Percentiles rank a stretch among this genome's conserved stretches.
phyloP scores from a whole-genome alignment of 495 filamentous ascomycete species.

The Aspergillus wentii region DNA sequence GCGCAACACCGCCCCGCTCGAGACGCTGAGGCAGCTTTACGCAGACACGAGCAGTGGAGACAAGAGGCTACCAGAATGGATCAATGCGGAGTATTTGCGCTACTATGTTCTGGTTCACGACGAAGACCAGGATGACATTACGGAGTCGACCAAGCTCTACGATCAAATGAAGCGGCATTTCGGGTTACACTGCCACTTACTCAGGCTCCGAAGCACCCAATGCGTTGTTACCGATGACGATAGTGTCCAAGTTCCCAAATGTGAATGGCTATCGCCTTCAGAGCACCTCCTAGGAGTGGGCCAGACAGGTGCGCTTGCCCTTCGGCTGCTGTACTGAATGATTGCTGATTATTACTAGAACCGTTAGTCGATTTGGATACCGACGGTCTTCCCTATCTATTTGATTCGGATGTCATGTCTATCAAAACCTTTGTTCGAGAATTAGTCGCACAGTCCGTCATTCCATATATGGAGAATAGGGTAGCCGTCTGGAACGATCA shows the following conservation, averaged over 20 bases:
- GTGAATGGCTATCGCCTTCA: constrained; percentile 82
- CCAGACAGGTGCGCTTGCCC: constrained; percentile 48
- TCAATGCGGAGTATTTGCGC: constrained; percentile 81
- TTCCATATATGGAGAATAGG: constrained; percentile 92
- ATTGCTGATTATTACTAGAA: constrained; percentile 27
- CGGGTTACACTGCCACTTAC: constrained; percentile 88
- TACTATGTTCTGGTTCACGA: constrained; percentile 98
- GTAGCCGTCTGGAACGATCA: constrained; percentile 95
- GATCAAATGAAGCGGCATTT: constrained; percentile 98
- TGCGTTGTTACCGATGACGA: constrained; percentile 92
- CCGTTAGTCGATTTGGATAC: constrained; percentile 58
- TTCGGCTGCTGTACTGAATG: no score
- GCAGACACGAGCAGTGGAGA: constrained; percentile 65
- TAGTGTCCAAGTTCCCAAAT: constrained; percentile 69
- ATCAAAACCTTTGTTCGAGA: constrained; percentile 86
- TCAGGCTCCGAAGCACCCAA: constrained; percentile 76
- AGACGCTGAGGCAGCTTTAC: constrained; percentile 79
- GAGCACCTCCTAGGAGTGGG: constrained; percentile 76
- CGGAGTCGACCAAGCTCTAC: constrained; percentile 80
- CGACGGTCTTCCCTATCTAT: constrained; percentile 67
- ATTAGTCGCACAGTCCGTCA: constrained; percentile 84
- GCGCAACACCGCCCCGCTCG: constrained; percentile 71
- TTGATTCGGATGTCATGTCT: constrained; percentile 84
- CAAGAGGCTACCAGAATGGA: constrained; percentile 68
- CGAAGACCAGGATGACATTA: constrained; percentile 88